Base-by-base conservation (phyloP, 148 eudicot species). In the Dianthus caryophyllus region DNA sequence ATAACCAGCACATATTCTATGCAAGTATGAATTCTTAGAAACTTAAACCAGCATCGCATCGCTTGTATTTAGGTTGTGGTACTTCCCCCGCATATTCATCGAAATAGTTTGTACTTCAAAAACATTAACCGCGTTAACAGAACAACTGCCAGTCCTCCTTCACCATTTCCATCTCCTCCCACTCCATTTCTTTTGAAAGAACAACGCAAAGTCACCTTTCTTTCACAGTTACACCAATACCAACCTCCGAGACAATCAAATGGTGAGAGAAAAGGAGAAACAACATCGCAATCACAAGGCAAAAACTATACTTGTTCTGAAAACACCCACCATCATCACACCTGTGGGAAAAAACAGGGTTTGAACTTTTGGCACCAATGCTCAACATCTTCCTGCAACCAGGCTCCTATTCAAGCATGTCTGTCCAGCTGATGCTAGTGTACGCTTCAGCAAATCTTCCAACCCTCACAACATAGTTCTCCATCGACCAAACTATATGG, bases 311-410 rank as follows among this genome's bases (percentile, higher is more conserved):
- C 66, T 63, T 48, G 61, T 60, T 73, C 67, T 65, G 46, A 65
- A 58, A 66, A 52, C 81, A 58, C 64, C 75, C 61, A 72, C 75
- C 61, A 72, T 64, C 77, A 67, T 57, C 80, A 71, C 68, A 71
- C 72, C 79, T 76, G 48, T 9, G 72, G 68, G 38, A 43, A 48
- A 54, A 5, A 0, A n/a, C n/a, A n/a, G n/a, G 49, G 72, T 60
- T n/a, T 33, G 63, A 33, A 27, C 43, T 47, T n/a, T 31, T 72
- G 62, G 14, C 50, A 65, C 57, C 71, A 70, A 48, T 65, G 71
- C 80, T 29, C 64, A 61, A 30, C 78, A 78, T 44, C 54, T 64
- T 66, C 69, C 64, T 64, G 69, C 66, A 70, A 46, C 67, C 39
- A 78, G 73, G 73, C 77, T 73, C 65, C 72, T 53, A 52, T 36